Evolutionary conservation across 2,329 filamentous ascomycete species (phyloP), one percentile per base, ranked within the genome.

Genomic region (Chaetothyriales sp.): DNA sequence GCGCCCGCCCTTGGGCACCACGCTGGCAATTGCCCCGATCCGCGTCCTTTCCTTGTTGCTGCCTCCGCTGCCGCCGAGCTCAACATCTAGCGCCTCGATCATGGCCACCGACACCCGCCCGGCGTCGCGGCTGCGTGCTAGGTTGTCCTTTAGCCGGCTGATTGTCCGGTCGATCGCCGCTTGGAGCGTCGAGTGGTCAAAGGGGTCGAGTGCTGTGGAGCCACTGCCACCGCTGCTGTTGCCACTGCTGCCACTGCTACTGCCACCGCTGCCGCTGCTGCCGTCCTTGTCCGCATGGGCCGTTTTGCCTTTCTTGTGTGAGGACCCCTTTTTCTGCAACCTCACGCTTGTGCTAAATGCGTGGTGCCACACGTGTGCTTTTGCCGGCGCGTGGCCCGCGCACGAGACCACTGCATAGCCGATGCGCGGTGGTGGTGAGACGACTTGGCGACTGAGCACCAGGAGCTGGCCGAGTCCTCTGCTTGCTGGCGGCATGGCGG

Each of bases 21-120:
- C 78, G 62, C 84, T 82, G 2, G 81, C 82, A 52, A 86, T 62
- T 62, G 85, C 81, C 8, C 75, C 73, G 48, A 86, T 60, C 56
- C 69, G 73, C 47, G 77, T 71, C 1, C 67, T 76, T 18, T 66
- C 66, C 22, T 60, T 57, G 9, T 50, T 50, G n/a, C 57, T 55
- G 46, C 74, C 72, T 55, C 73, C 70, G 55, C 80, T 76, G 19
- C 76, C 75, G 48, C 70, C 67, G 53, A 82, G 60, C 48, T 75
- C 69, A n/a, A 86, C 81, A 40, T 75, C 73, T 50, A 86, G 60
- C 18, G 66, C 69, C 65, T 85, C 82, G 28, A 86, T 69, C 1
- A 76, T 64, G 47, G 81, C 76, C 0, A 79, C 77, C 55, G 82
- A 83, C 62, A 83, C 74, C 22, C 80, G 68, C 0, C 81, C 82